Evolutionary conservation across 208 protist species (phyloP).

Genomic region (Trypanosoma cruzi): DNA sequence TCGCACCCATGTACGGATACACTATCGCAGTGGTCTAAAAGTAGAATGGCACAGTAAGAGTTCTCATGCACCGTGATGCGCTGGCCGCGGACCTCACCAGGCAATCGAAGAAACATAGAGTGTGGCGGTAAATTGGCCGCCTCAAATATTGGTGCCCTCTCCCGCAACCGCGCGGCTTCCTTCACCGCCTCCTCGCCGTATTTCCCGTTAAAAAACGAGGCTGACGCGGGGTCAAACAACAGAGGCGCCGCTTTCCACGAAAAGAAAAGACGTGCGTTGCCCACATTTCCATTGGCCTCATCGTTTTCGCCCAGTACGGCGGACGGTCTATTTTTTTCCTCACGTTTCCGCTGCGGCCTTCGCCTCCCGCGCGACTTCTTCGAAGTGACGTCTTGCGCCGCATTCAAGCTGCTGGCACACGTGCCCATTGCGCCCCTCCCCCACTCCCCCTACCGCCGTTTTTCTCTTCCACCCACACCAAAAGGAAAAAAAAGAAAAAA

Average conservation of each 20-base stretch:
- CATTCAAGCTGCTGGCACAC: background rate
- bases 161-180: slow-evolving; percentile 2
- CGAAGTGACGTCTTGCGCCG: background rate
- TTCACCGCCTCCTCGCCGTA: slow-evolving; percentile 5
- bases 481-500: background rate
- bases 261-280: background rate
- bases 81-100: slow-evolving; percentile 14
- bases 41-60: slow-evolving; percentile 15
- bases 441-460: background rate
- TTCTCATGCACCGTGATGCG: slow-evolving; percentile 19
- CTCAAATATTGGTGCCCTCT: background rate
- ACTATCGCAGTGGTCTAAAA: slow-evolving; percentile 26
- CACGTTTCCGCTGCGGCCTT: background rate
- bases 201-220: background rate
- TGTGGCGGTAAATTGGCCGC: slow-evolving; percentile 4
- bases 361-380: background rate
- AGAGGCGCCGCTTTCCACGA: background rate
- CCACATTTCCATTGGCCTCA: background rate
- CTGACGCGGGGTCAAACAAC: background rate
- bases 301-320: background rate
- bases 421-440: background rate
- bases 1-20: slow-evolving; percentile 22
- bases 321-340: background rate
- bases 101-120: slow-evolving; percentile 5
- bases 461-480: too few species aligned